A percentile compares a stretch with the other conserved stretches of the same genome.
phyloP scores from a whole-genome alignment of 345 rosid species.

The Corchorus capsularis region DNA sequence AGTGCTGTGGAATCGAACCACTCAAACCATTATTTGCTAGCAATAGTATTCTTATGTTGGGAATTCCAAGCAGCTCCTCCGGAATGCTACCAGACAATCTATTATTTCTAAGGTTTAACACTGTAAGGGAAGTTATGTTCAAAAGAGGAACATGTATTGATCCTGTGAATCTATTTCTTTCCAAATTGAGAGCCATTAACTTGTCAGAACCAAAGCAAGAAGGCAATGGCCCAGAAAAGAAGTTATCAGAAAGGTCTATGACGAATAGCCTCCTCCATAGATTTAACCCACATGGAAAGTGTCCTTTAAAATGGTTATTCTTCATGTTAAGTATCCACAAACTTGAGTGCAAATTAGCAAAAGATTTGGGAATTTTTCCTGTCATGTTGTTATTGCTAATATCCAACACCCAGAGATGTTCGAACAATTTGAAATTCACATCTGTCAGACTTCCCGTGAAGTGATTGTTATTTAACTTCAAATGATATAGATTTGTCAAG shows the following conservation, averaged over 20 bases:
- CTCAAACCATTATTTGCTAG: background rate
- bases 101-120: background rate
- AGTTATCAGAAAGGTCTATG: too few relatives aligned
- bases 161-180: background rate
- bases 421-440: background rate
- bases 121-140: too few relatives aligned
- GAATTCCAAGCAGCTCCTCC: too few relatives aligned
- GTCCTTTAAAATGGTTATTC: background rate
- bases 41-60: background rate
- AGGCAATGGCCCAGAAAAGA: background rate
- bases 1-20: constrained; percentile 6
- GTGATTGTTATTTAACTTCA: background rate
- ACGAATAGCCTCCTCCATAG: too few relatives aligned
- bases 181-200: background rate
- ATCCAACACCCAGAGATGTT: background rate
- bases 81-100: background rate
- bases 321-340: background rate
- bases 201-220: too few relatives aligned
- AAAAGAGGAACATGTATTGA: background rate
- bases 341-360: background rate
- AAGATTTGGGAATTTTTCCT: background rate
- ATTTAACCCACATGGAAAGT: background rate
- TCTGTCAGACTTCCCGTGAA: background rate
- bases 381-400: background rate
- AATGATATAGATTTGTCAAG: background rate